These are phyloP conservation scores for Boletus subcaerulescens DNA, from an alignment of 768 basidiomycete species.

Conservation along the genomic window DNA sequence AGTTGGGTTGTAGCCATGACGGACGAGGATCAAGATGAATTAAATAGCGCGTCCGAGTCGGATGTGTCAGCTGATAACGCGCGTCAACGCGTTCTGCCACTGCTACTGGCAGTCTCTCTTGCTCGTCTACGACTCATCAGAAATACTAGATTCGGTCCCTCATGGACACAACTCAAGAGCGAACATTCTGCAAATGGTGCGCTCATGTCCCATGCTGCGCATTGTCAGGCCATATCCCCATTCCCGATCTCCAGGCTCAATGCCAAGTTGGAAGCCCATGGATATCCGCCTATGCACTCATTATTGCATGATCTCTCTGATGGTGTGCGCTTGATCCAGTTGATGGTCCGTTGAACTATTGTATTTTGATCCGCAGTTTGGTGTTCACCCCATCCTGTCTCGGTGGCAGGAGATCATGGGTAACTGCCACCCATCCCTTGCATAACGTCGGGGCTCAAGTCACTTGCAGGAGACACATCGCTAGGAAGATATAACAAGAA, in stretches of 20 bases:
- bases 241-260: conserved; percentile 70
- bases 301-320: conserved; percentile 90
- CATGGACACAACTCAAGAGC: conserved; percentile 52
- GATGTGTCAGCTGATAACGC: background rate
- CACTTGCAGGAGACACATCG: conserved; percentile 70
- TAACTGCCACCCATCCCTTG: conserved; percentile 26
- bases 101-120: background rate
- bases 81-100: background rate
- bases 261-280: conserved; percentile 84
- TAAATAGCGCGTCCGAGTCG: too few relatives aligned
- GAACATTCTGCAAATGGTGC: conserved; percentile 92
- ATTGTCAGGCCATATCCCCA: background rate
- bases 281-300: conserved; percentile 84
- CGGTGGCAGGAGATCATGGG: conserved; percentile 97
- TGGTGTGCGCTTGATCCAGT: conserved; percentile 92
- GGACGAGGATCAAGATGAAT: background rate
- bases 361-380: background rate
- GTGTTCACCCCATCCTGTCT: background rate
- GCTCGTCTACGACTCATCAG: background rate
- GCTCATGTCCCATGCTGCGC: background rate
- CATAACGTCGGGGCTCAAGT: conserved; percentile 6
- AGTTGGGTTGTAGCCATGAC: conserved; percentile 72
- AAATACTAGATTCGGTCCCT: too few relatives aligned
- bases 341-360: conserved; percentile 60
- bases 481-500: conserved; percentile 91